Percentiles rank a stretch among this genome's conserved stretches.
Conservation (phyloP, 768 basidiomycete genomes). For the Leccinum variicolor region DNA sequence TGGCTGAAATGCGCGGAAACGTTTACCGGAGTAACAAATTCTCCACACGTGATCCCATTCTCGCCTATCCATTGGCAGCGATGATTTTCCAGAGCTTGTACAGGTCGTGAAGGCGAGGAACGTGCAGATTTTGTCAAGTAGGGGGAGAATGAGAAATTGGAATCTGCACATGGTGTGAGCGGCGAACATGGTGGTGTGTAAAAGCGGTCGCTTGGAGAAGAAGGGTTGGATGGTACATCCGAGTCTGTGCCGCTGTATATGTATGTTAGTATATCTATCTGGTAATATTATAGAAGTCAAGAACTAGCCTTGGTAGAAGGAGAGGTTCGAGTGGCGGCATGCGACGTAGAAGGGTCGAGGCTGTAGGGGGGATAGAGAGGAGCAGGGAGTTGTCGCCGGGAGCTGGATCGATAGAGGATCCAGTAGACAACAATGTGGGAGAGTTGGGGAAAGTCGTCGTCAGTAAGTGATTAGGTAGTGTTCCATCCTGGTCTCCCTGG, state of each 20-base stretch:
- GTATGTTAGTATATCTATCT: not conserved
- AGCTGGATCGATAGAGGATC: not conserved
- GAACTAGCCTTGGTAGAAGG: not conserved
- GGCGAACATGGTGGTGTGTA: not conserved
- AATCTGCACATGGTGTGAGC: not conserved
- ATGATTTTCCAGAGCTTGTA: not conserved
- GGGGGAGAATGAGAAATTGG: not conserved
- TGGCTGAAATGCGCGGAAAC: not conserved
- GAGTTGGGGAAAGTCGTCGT: not conserved
- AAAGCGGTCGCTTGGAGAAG: not conserved
- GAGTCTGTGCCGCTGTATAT: not conserved
- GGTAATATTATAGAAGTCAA: not conserved
- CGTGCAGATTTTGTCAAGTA: not conserved
- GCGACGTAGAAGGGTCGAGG: not conserved
- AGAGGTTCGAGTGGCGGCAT: not conserved
- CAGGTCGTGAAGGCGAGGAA: not conserved
- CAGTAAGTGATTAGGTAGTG: too few species aligned
- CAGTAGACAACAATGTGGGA: too few species aligned
- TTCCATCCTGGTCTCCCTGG: too few species aligned
- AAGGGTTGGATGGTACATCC: not conserved
- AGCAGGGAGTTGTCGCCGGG: conserved; percentile 9
- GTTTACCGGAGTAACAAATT: not conserved
- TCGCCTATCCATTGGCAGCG: not conserved
- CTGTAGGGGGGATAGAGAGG: too few species aligned
- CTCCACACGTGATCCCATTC: not conserved